Percentiles rank a stretch among this genome's conserved stretches.
These are phyloP conservation scores for Tuber brumale DNA, from an alignment of 495 filamentous ascomycete species.

Conservation along the genomic window DNA sequence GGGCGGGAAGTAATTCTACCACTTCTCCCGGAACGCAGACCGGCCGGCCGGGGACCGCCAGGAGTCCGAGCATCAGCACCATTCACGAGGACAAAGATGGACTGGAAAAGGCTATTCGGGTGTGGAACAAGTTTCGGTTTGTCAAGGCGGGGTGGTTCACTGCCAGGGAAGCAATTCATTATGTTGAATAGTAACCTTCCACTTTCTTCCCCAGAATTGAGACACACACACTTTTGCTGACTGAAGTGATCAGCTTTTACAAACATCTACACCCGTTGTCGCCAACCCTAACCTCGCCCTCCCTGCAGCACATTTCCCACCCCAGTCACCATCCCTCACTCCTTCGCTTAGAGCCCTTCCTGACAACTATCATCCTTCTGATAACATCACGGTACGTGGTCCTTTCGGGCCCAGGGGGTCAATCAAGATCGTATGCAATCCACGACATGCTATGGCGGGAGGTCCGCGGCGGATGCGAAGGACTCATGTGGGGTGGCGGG, in stretches of 20 bases:
- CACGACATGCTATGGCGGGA: slow-evolving; percentile 96
- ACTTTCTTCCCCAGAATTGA: slow-evolving; percentile 10
- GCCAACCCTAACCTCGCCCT: slow-evolving; percentile 54
- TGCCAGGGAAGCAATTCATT: slow-evolving; percentile 81
- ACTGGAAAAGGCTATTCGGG: slow-evolving; percentile 61
- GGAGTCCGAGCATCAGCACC: slow-evolving; percentile 27
- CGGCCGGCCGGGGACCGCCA: neutral
- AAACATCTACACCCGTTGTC: slow-evolving; percentile 81
- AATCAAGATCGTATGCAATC: slow-evolving; percentile 79
- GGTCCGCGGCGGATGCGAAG: slow-evolving; percentile 84
- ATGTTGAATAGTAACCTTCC: slow-evolving; percentile 73
- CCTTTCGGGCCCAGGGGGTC: slow-evolving; percentile 70
- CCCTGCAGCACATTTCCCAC: slow-evolving; percentile 48
- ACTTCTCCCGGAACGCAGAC: slow-evolving; percentile 20
- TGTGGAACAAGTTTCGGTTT: slow-evolving; percentile 85
- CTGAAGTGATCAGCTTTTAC: slow-evolving; percentile 61
- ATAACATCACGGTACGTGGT: slow-evolving; percentile 80
- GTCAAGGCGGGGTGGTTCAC: slow-evolving; percentile 96
- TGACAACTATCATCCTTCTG: slow-evolving; percentile 82
- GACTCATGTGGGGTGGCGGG: slow-evolving; percentile 85
- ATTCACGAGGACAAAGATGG: slow-evolving; percentile 42
- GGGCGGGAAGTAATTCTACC: slow-evolving; percentile 23
- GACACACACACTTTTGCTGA: slow-evolving; percentile 15
- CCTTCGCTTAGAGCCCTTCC: slow-evolving; percentile 81
- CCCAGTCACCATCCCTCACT: slow-evolving; percentile 57